Conservation (phyloP, 2,329 filamentous ascomycete species). For the Pseudocercospora musae region DNA sequence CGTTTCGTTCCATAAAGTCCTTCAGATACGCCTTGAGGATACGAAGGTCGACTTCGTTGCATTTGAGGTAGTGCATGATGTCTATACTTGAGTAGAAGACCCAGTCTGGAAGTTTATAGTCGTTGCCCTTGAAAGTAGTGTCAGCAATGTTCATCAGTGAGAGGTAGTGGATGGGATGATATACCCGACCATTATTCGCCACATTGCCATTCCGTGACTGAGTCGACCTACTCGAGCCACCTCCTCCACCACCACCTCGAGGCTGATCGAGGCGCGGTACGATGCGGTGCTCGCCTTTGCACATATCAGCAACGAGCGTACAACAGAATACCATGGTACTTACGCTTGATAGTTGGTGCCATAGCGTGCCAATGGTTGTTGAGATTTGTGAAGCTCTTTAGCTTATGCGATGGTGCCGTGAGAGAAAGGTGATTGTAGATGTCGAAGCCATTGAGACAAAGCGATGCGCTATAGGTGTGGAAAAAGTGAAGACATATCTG, state of each 20-base stretch:
- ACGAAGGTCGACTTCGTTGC: not conserved
- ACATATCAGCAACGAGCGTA: not conserved
- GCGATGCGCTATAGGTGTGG: not conserved
- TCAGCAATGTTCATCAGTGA: not conserved
- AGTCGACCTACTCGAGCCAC: not conserved
- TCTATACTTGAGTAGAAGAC: not conserved
- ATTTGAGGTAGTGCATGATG: not conserved
- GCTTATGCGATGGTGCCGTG: not conserved
- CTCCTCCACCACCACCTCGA: not conserved
- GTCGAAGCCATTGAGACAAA: not conserved
- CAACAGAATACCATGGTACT: not conserved
- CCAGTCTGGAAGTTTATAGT: not conserved
- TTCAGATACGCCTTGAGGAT: not conserved
- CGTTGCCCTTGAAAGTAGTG: not conserved
- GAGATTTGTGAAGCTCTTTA: not conserved
- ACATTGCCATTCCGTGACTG: not conserved
- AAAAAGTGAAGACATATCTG: not conserved
- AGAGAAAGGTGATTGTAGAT: not conserved
- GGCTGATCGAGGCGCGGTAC: not conserved
- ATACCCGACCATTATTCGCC: not conserved
- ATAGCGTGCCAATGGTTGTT: not conserved
- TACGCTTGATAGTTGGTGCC: not conserved
- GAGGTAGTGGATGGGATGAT: not conserved
- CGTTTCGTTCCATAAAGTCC: not conserved
- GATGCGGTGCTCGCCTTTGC: not conserved